Conservation (phyloP, 441 rosid genomes). For the Erodium trifolium region DNA sequence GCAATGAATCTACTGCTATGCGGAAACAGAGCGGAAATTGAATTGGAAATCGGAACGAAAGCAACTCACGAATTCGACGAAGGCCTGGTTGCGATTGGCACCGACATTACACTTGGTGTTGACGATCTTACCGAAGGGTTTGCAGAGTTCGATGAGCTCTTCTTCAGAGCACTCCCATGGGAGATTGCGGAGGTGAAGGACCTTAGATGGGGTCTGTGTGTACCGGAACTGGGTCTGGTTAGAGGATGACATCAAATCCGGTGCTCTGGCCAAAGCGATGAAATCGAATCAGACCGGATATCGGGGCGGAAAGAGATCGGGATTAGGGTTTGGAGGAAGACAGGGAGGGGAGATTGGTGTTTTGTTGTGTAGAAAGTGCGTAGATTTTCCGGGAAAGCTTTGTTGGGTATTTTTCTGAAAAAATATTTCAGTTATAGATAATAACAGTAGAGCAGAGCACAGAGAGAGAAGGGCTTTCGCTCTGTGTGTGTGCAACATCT, state of each 20-base stretch:
- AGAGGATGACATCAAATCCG: slow-evolving; percentile 46
- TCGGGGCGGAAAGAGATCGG: slow-evolving; percentile 20
- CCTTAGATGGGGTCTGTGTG: slow-evolving; percentile 98
- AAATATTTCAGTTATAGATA: background rate
- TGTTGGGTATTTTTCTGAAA: background rate
- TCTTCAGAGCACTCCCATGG: slow-evolving; percentile 95
- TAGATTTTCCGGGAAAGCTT: slow-evolving; percentile 13
- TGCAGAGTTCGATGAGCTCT: slow-evolving; percentile 87
- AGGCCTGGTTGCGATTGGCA: slow-evolving; percentile 93
- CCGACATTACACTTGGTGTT: slow-evolving; percentile 96
- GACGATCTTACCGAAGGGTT: slow-evolving; percentile 91
- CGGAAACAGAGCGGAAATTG: background rate
- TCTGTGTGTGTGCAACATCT: no score
- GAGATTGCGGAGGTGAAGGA: slow-evolving; percentile 83
- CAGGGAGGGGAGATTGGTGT: slow-evolving; percentile 10
- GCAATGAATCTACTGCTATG: background rate
- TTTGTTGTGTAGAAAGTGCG: slow-evolving; percentile 19
- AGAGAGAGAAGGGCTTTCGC: no score
- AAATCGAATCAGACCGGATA: background rate
- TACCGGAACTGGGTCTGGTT: slow-evolving; percentile 88
- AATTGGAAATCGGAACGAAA: background rate
- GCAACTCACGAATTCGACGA: slow-evolving; percentile 72
- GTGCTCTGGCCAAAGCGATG: background rate
- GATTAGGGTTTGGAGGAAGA: slow-evolving; percentile 13
- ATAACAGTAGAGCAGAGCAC: background rate